These are phyloP conservation scores for Alternaria sp. DNA, from an alignment of 2,329 filamentous ascomycete genomes.

Conservation along the genomic window DNA sequence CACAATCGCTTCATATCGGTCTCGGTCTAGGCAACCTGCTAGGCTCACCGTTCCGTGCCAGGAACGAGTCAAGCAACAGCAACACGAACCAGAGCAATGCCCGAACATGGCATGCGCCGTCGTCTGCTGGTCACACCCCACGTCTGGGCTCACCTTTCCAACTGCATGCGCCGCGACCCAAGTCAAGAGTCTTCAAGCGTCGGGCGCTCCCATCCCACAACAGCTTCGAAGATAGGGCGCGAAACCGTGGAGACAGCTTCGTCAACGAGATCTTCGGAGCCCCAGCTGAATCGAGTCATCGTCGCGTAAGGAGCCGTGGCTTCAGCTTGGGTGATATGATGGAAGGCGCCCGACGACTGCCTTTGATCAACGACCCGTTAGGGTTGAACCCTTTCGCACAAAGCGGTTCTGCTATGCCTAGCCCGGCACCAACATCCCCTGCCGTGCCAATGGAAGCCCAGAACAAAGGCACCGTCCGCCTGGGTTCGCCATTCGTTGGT, in stretches of 20 bases:
- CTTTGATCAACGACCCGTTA: slow-evolving; percentile 58
- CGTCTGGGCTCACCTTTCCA: slow-evolving; percentile 61
- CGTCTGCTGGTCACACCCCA: slow-evolving; percentile 30
- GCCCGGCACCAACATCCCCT: slow-evolving; percentile 31
- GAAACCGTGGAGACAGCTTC: slow-evolving; percentile 49
- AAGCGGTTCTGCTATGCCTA: slow-evolving; percentile 28
- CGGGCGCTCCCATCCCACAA: slow-evolving; percentile 58
- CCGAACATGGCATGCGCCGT: slow-evolving; percentile 43
- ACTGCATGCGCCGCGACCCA: slow-evolving; percentile 59
- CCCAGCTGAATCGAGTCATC: slow-evolving; percentile 58
- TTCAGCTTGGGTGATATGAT: slow-evolving; percentile 66
- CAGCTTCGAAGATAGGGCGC: slow-evolving; percentile 57
- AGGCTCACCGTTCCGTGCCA: slow-evolving; percentile 53
- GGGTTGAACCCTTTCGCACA: slow-evolving; percentile 40
- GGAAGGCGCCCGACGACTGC: slow-evolving; percentile 57
- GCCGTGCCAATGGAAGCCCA: slow-evolving; percentile 22
- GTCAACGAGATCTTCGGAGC: slow-evolving; percentile 55
- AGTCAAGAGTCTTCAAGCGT: slow-evolving; percentile 62
- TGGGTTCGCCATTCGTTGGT: slow-evolving; percentile 57
- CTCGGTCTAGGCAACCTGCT: slow-evolving; percentile 51
- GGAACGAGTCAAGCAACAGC: slow-evolving; percentile 33
- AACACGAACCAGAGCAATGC: slow-evolving; percentile 35
- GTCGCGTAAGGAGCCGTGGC: slow-evolving; percentile 65
- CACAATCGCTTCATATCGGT: slow-evolving; percentile 56
- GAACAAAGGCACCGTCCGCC: slow-evolving; percentile 51